Percentiles rank a stretch among this genome's conserved stretches.
Evolutionary conservation across 805 yeast species (phyloP).

Genomic region (Isabelozyma gotoi): DNA sequence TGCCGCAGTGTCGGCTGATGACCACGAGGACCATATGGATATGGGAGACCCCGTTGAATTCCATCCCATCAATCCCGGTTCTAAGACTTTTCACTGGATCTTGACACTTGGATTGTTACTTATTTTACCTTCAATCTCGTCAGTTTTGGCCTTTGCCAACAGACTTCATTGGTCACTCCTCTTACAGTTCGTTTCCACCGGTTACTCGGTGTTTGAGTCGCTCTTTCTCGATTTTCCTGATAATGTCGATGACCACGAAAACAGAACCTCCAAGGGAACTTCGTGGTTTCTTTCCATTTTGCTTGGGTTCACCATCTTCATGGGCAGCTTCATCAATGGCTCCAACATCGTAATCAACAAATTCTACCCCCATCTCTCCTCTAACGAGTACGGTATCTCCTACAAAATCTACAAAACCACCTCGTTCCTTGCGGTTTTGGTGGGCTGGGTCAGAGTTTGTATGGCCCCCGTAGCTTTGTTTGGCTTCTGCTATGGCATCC

Average conservation of each 20-base stretch:
- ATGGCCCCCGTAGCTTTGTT: constrained; percentile 81
- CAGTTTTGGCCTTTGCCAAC: constrained; percentile 57
- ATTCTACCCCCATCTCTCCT: constrained; percentile 32
- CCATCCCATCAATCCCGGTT: constrained; percentile 47
- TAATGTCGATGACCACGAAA: constrained; percentile 58
- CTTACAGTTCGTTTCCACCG: constrained; percentile 46
- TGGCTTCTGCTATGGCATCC: constrained; percentile 82
- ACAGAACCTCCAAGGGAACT: constrained; percentile 64
- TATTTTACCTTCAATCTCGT: constrained; percentile 55
- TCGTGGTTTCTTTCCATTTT: constrained; percentile 59
- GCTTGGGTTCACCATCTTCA: constrained; percentile 46
- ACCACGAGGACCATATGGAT: constrained; percentile 16
- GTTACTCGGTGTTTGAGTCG: constrained; percentile 57
- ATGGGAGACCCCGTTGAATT: constrained; percentile 30
- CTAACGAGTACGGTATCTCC: constrained; percentile 36
- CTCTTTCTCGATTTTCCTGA: constrained; percentile 63
- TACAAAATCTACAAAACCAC: constrained; percentile 37
- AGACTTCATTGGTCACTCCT: constrained; percentile 43
- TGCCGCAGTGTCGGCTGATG: constrained; percentile 3
- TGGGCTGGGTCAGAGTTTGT: constrained; percentile 79
- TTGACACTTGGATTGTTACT: constrained; percentile 46
- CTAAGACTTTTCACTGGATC: constrained; percentile 68
- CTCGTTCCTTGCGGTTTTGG: constrained; percentile 46
- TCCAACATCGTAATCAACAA: constrained; percentile 40
- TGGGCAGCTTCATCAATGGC: constrained; percentile 58